These are phyloP conservation scores for Sugiyamaella castrensis DNA, from an alignment of 1,139 yeast genomes.

Conservation along the genomic window DNA sequence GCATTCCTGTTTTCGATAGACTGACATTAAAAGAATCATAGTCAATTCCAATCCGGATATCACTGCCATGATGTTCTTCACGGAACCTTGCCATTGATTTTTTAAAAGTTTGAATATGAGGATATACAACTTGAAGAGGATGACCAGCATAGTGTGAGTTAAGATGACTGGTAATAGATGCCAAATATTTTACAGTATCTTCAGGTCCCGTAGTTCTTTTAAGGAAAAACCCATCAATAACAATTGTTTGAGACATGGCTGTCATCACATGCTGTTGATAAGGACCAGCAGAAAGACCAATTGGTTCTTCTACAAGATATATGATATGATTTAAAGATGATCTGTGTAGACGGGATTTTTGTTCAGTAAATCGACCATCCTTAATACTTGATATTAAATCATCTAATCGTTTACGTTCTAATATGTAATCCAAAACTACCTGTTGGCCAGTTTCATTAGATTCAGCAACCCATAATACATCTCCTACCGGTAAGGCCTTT, in stretches of 20 bases:
- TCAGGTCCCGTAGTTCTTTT: constrained; percentile 69
- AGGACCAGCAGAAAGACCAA: constrained; percentile 37
- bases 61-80: constrained; percentile 25
- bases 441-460: constrained; percentile 56
- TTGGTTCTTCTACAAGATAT: constrained; percentile 80
- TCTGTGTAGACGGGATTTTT: constrained; percentile 68
- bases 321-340: constrained; percentile 66
- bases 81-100: constrained; percentile 21
- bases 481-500: constrained; percentile 73
- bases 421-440: constrained; percentile 71
- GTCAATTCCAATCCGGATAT: constrained; percentile 56
- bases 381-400: constrained; percentile 79
- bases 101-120: constrained; percentile 45
- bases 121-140: constrained; percentile 40
- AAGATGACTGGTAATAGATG: constrained; percentile 54
- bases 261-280: constrained; percentile 71
- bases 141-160: constrained; percentile 25
- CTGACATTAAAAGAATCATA: constrained; percentile 65
- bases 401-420: constrained; percentile 86
- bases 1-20: constrained; percentile 65
- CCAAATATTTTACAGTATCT: constrained; percentile 67
- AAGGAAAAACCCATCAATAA: constrained; percentile 63
- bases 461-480: constrained; percentile 83
- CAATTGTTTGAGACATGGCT: constrained; percentile 67
- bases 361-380: constrained; percentile 84